phyloP scores from a whole-genome alignment of 2,329 filamentous ascomycete species.

The Pleurostoma richardsiae region DNA sequence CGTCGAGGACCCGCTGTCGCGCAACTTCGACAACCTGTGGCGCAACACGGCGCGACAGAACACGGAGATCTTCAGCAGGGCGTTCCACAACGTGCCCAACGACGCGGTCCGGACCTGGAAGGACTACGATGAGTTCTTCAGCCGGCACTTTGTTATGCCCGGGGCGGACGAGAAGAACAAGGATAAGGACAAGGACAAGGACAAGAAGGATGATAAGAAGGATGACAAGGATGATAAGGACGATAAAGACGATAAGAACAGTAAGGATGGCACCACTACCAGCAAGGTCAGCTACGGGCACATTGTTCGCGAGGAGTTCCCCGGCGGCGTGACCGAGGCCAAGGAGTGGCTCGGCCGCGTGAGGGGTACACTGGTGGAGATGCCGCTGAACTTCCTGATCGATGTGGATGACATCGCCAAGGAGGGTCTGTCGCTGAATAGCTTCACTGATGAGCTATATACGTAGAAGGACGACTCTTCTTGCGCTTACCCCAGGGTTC shows the following conservation, averaged over 20 bases:
- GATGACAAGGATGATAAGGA: constrained; percentile 35
- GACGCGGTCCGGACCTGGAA: constrained; percentile 66
- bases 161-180: constrained; percentile 32
- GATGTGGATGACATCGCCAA: constrained; percentile 80
- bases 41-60: constrained; percentile 67
- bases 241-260: constrained; percentile 34
- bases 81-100: constrained; percentile 76
- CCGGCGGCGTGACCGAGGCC: constrained; percentile 65
- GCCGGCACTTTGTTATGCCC: constrained; percentile 57
- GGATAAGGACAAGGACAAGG: constrained; percentile 27
- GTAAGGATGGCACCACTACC: constrained; percentile 41
- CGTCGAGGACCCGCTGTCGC: constrained; percentile 69
- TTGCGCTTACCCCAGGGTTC: neutral
- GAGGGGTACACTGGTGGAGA: constrained; percentile 74
- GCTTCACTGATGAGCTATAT: constrained; percentile 67
- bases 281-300: constrained; percentile 78
- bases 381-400: constrained; percentile 83
- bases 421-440: constrained; percentile 69
- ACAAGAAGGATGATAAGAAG: constrained; percentile 39
- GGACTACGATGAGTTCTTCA: constrained; percentile 69
- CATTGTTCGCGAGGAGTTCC: constrained; percentile 75
- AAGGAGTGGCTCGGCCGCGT: constrained; percentile 65
- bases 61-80: constrained; percentile 73
- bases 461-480: constrained; percentile 35
- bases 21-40: constrained; percentile 69